These are phyloP conservation scores for Microdochium trichocladiopsis DNA, from an alignment of 2,329 filamentous ascomycete genomes.

Conservation along the genomic window DNA sequence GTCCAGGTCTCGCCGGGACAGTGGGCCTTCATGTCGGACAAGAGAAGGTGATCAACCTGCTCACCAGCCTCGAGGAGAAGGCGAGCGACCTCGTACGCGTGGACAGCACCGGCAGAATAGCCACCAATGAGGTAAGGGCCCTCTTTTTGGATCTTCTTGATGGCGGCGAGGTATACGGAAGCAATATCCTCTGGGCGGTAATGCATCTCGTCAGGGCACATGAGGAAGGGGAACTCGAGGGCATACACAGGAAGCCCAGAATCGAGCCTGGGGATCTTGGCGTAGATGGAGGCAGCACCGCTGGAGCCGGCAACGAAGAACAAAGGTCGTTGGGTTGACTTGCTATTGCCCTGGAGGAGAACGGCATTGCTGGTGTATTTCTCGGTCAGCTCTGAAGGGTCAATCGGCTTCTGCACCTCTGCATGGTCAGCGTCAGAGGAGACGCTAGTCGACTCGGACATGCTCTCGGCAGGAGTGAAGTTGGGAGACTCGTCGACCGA, in stretches of 20 bases:
- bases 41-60: conserved; percentile 10
- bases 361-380: conserved; percentile 12
- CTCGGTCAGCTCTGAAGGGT: conserved; percentile 3
- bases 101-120: conserved; percentile 13
- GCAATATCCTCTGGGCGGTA: conserved; percentile 11
- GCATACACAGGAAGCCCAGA: conserved; percentile 14
- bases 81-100: conserved; percentile 15
- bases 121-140: conserved; percentile 18
- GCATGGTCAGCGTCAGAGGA: conserved; percentile 3
- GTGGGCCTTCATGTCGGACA: conserved; percentile 12
- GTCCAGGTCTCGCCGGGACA: conserved; percentile 5
- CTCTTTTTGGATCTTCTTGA: conserved; percentile 9
- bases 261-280: conserved; percentile 14
- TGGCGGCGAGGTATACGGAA: conserved; percentile 10
- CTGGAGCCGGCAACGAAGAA: conserved; percentile 20
- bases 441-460: conserved; percentile 1
- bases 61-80: conserved; percentile 9
- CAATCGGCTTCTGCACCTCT: conserved; percentile 4
- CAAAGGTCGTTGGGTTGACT: conserved; percentile 10
- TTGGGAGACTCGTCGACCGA: too few species aligned
- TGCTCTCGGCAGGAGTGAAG: too few species aligned
- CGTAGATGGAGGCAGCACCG: conserved; percentile 16
- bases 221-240: conserved; percentile 19
- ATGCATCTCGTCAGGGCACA: conserved; percentile 9
- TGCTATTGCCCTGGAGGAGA: conserved; percentile 14